Evolutionary conservation across 1,284 basidiomycete genomes (phyloP), one percentile per base, ranked within the genome.

Genomic region (Pascua guehoae): DNA sequence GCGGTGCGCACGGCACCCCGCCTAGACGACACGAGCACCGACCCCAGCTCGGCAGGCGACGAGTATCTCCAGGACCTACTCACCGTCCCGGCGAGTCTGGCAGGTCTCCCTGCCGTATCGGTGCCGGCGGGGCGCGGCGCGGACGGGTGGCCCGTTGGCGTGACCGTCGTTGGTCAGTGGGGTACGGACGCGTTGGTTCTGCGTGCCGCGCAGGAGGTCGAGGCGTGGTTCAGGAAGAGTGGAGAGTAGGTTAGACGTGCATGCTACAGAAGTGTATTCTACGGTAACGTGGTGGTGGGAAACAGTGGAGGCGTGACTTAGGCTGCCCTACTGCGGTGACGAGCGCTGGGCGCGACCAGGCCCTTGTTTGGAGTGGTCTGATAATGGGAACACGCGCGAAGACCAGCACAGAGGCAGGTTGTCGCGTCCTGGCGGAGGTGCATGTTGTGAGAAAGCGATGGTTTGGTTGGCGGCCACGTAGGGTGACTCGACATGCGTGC

Each of bases 101-200:
- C 91, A 0, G 93, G 94, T 0, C 66, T 98, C 32, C 93, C 94
- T 0, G 88, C 87, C 0, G 68, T 97, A 48, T 87, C 81, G 49
- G 82, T 97, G 0, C 92, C 94, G 0, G 81, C 81, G 2, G 77
- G 78, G 17, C 50, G 54, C 17, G 81, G 73, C 16, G 70, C 72
- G 1, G 84, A 87, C 61, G 86, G 84, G 1, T 93, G 89, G 89
- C 93, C 93, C 0, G 80, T 95, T 0, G 94, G 94, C 0, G 79
- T 91, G 37, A 91, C 88, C 60, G 67, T 97, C 14, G 86, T 89
- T 0, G 88, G 90, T 2, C 92, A 93, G 67, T 98, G 94, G 94
- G 95, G 95, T 0, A 82, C 79, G 62, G 92, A 96, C 62, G 78
- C 82, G 49, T 57, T 85, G 56, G 80, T 93, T 0, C 71, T 89